Evolutionary conservation across 257 asterid species (phyloP).

Genomic region (Henckelia pumila): DNA sequence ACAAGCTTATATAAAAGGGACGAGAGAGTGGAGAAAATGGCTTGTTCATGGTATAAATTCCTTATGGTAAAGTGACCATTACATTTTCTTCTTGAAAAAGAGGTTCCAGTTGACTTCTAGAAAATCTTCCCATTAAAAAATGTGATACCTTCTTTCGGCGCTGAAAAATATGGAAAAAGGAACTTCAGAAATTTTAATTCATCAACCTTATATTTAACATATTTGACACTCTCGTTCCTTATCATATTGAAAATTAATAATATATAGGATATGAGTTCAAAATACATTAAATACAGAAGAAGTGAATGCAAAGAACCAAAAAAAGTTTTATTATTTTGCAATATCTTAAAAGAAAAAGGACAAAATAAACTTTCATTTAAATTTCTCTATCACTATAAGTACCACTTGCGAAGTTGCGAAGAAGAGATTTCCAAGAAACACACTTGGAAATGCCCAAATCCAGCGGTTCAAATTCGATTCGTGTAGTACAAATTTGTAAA

Average conservation of each 20-base stretch:
- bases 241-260: too few relatives aligned
- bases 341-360: neutral
- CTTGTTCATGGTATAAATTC: constrained; percentile 41
- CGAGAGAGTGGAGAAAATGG: constrained; percentile 15
- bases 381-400: neutral
- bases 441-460: neutral
- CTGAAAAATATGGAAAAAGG: too few relatives aligned
- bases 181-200: too few relatives aligned
- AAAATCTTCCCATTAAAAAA: constrained; percentile 6
- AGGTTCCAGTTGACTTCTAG: constrained; percentile 29
- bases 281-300: too few relatives aligned
- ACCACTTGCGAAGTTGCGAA: constrained; percentile 5
- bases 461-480: constrained; percentile 11
- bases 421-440: constrained; percentile 11
- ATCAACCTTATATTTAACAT: too few relatives aligned
- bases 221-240: too few relatives aligned
- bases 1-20: constrained; percentile 30
- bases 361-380: neutral
- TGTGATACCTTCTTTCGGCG: constrained; percentile 17
- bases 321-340: neutral
- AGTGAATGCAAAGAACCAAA: too few relatives aligned
- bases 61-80: too few relatives aligned
- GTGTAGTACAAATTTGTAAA: neutral
- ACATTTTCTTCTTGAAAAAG: neutral
- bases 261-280: too few relatives aligned